phyloP scores from a whole-genome alignment of 257 asterid species.

The Nicotiana attenuata region DNA sequence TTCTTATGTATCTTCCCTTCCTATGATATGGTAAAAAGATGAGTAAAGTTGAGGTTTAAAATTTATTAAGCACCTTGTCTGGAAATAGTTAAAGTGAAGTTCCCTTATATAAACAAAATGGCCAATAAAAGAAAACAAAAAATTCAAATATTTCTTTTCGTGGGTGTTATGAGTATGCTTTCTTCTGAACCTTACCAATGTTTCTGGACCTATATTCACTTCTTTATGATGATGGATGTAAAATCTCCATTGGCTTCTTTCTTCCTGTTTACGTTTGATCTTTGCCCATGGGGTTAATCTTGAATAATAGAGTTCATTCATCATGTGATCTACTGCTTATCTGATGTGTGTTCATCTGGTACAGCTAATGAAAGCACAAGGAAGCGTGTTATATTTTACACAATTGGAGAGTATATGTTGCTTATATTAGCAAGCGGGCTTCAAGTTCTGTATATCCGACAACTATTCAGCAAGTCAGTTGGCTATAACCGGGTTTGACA shows the following conservation, averaged over 20 bases:
- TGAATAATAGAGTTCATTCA: not conserved
- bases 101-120: not conserved
- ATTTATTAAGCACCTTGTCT: not conserved
- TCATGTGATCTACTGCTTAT: not conserved
- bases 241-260: not conserved
- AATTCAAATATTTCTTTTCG: not conserved
- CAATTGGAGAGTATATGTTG: conserved; percentile 67
- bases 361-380: conserved; percentile 89
- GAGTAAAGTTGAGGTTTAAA: not conserved
- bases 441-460: conserved; percentile 66
- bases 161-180: not conserved
- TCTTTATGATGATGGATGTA: not conserved
- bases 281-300: not conserved
- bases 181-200: not conserved
- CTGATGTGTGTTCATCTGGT: conserved; percentile 9
- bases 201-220: not conserved
- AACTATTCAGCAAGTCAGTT: conserved; percentile 65
- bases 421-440: conserved; percentile 55
- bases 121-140: not conserved
- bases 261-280: not conserved
- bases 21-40: not conserved
- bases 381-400: conserved; percentile 74
- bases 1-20: not conserved
- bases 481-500: conserved; percentile 70
- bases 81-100: not conserved